phyloP scores from a whole-genome alignment of 2,329 filamentous ascomycete genomes.

The Aspergillus sp. region DNA sequence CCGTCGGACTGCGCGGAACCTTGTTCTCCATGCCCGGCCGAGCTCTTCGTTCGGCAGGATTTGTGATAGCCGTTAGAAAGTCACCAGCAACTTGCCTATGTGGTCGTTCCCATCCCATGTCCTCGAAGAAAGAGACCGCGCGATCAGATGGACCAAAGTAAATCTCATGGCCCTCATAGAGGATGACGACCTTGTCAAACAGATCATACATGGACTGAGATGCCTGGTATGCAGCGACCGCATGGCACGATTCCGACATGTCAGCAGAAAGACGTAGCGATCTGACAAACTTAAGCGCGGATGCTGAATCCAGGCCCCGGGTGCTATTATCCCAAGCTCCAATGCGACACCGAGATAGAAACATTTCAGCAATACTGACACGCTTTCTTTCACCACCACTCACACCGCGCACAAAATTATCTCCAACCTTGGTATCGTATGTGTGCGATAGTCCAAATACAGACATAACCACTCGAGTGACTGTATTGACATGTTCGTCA shows the following conservation, averaged over 20 bases:
- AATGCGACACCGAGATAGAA: neutral
- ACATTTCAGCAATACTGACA: constrained; percentile 10
- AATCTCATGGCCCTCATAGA: constrained; percentile 1
- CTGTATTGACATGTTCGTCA: constrained; percentile 2
- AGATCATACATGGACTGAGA: neutral
- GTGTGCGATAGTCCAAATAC: constrained; percentile 13
- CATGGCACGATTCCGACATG: neutral
- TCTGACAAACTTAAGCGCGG: constrained; percentile 52
- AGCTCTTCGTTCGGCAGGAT: neutral
- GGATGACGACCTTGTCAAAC: neutral
- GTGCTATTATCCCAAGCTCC: constrained; percentile 42
- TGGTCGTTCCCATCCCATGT: neutral
- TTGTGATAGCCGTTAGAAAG: neutral
- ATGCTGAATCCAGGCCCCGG: constrained; percentile 42
- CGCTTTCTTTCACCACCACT: constrained; percentile 11
- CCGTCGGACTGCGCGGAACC: neutral
- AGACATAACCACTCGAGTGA: constrained; percentile 6
- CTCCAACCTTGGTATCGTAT: constrained; percentile 11
- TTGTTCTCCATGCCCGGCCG: neutral
- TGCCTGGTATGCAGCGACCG: neutral
- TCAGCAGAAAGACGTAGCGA: constrained; percentile 30
- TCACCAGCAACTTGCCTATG: neutral
- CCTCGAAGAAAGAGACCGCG: neutral
- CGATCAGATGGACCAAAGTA: neutral
- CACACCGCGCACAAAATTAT: constrained; percentile 15